Evolutionary conservation across 2,329 filamentous ascomycete species (phyloP).

Genomic region (Escovopsis sp.): DNA sequence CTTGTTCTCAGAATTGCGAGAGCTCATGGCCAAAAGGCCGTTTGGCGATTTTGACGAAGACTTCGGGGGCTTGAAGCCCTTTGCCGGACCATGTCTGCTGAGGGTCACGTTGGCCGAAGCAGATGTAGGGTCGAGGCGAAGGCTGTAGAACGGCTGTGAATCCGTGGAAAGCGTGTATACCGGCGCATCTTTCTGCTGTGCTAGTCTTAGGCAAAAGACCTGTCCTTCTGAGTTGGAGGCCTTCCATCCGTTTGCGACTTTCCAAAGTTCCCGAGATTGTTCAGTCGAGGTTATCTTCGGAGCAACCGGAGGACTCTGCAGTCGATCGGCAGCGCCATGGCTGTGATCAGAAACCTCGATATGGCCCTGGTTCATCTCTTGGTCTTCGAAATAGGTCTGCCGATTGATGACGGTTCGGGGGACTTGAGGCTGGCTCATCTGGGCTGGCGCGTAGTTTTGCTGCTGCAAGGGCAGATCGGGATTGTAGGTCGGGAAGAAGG

Average conservation of each 20-base stretch:
- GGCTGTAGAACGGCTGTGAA: conserved; percentile 49
- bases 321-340: conserved; percentile 17
- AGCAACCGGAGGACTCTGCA: conserved; percentile 26
- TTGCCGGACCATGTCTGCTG: conserved; percentile 44
- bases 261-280: conserved; percentile 51
- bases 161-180: conserved; percentile 51
- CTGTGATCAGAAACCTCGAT: conserved; percentile 9
- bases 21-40: conserved; percentile 6
- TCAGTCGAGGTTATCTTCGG: conserved; percentile 41
- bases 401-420: conserved; percentile 51
- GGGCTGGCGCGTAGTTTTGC: conserved; percentile 57
- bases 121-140: conserved; percentile 49
- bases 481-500: conserved; percentile 66
- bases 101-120: conserved; percentile 46
- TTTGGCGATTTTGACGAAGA: conserved; percentile 10
- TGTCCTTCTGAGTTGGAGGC: conserved; percentile 44
- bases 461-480: conserved; percentile 48
- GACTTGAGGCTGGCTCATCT: conserved; percentile 47
- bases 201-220: conserved; percentile 43
- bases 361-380: conserved; percentile 6
- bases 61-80: conserved; percentile 33
- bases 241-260: conserved; percentile 55
- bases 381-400: conserved; percentile 35
- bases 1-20: conserved; percentile 23
- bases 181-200: conserved; percentile 43